Percentiles rank a stretch among this genome's conserved stretches.
phyloP scores from a whole-genome alignment of 352 stramenopile species.

The Thalassiosira sp. region DNA sequence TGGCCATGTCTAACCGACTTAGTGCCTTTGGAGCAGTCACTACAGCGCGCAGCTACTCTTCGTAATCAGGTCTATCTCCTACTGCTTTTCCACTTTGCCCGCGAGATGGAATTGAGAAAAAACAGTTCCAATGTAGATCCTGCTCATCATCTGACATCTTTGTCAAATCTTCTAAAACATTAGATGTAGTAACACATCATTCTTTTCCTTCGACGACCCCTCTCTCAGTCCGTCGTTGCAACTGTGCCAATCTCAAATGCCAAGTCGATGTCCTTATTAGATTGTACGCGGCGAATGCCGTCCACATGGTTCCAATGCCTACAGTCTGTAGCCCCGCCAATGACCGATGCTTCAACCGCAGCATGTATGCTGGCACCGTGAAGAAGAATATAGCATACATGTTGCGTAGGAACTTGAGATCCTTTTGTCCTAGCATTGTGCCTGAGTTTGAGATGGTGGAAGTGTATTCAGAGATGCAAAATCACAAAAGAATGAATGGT shows the following conservation, averaged over 20 bases:
- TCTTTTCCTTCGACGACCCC: slow-evolving; percentile 5
- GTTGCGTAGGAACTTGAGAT: slow-evolving; percentile 74
- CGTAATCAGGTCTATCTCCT: too few relatives aligned
- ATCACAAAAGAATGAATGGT: neutral
- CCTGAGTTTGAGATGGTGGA: neutral
- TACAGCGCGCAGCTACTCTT: too few relatives aligned
- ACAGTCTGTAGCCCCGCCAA: slow-evolving; percentile 43
- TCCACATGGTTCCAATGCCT: slow-evolving; percentile 46
- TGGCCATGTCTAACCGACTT: too few relatives aligned
- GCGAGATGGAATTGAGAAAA: too few relatives aligned
- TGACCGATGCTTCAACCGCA: slow-evolving; percentile 61
- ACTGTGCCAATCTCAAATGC: slow-evolving; percentile 32
- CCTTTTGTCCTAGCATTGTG: slow-evolving; percentile 67
- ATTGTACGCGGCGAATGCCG: slow-evolving; percentile 31
- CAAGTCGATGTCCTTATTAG: slow-evolving; percentile 33
- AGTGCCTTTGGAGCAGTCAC: too few relatives aligned
- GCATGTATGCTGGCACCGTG: slow-evolving; percentile 71
- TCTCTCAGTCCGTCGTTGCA: slow-evolving; percentile 33
- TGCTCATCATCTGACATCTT: too few relatives aligned
- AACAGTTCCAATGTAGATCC: too few relatives aligned
- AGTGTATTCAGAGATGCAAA: neutral
- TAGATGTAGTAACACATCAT: too few relatives aligned
- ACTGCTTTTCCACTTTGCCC: too few relatives aligned
- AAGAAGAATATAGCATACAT: slow-evolving; percentile 74
- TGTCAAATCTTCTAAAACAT: too few relatives aligned